Evolutionary conservation across 768 basidiomycete species (phyloP).

Genomic region (Tephrocybe sp.): DNA sequence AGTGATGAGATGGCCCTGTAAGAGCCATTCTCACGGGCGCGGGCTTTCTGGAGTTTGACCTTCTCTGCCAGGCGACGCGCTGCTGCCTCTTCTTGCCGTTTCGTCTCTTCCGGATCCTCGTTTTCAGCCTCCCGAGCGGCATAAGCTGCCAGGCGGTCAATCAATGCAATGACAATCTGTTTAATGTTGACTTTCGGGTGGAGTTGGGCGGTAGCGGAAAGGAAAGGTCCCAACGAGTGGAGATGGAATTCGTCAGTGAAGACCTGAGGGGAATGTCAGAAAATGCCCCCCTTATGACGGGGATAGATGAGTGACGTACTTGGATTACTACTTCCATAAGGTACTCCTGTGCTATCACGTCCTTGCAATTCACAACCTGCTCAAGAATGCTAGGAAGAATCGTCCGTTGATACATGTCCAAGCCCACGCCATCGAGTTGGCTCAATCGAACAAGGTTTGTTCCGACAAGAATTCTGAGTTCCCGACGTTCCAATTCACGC

Average conservation of each 20-base stretch:
- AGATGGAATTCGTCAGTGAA: slow-evolving; percentile 99
- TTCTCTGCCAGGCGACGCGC: slow-evolving; percentile 84
- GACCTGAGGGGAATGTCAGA: slow-evolving; percentile 53
- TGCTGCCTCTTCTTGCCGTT: slow-evolving; percentile 90
- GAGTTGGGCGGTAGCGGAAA: slow-evolving; percentile 91
- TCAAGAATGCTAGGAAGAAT: slow-evolving; percentile 94
- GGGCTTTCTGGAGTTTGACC: slow-evolving; percentile 71
- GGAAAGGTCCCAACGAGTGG: slow-evolving; percentile 92
- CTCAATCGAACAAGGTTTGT: slow-evolving; percentile 95
- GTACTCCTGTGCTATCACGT: slow-evolving; percentile 98
- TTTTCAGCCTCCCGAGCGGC: slow-evolving; percentile 97
- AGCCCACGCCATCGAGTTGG: slow-evolving; percentile 94
- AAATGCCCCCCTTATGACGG: background rate
- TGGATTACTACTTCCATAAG: slow-evolving; percentile 99
- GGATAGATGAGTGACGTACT: slow-evolving; percentile 47
- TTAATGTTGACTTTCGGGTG: slow-evolving; percentile 99
- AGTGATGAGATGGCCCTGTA: slow-evolving; percentile 33
- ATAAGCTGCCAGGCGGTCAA: slow-evolving; percentile 93
- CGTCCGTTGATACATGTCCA: slow-evolving; percentile 81
- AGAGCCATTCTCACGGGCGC: slow-evolving; percentile 52
- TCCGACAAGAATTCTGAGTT: slow-evolving; percentile 93
- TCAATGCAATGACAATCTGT: slow-evolving; percentile 94
- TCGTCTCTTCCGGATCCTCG: slow-evolving; percentile 93
- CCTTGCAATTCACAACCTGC: slow-evolving; percentile 97
- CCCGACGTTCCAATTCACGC: slow-evolving; percentile 92